Conservation (phyloP, 805 yeast species). For the Wickerhamomyces canadensis region DNA sequence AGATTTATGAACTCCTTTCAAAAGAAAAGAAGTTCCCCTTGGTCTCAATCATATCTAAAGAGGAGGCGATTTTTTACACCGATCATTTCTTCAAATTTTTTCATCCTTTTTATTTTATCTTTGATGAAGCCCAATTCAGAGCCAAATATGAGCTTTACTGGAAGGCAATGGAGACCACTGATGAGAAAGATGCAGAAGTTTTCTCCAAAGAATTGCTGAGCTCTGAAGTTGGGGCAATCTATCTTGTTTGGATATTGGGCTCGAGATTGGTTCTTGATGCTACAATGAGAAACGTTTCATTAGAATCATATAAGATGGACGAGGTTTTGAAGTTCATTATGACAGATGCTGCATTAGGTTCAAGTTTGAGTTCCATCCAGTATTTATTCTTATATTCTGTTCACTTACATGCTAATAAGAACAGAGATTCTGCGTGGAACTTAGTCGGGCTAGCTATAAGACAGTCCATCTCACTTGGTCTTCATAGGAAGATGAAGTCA, state of each 20-base stretch:
- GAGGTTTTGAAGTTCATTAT: constrained; percentile 37
- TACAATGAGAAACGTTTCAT: constrained; percentile 1
- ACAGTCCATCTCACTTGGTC: constrained; percentile 44
- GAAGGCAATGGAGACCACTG: constrained; percentile 13
- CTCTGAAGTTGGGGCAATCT: constrained; percentile 36
- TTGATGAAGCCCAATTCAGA: constrained; percentile 30
- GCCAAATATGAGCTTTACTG: constrained; percentile 34
- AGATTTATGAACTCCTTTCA: constrained; percentile 9
- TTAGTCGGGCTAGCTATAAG: constrained; percentile 41
- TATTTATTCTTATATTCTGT: constrained; percentile 36
- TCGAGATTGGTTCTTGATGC: constrained; percentile 24
- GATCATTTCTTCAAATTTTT: constrained; percentile 35
- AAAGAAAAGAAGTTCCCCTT: constrained; percentile 32
- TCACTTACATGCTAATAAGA: constrained; percentile 38
- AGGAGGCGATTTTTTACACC: constrained; percentile 33
- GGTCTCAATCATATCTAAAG: constrained; percentile 26
- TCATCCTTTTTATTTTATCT: constrained; percentile 39
- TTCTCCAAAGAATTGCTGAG: constrained; percentile 2
- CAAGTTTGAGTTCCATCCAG: constrained; percentile 40
- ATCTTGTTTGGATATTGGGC: constrained; percentile 35
- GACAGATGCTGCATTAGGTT: constrained; percentile 38
- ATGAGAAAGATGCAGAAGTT: constrained; percentile 6
- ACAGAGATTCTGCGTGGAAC: constrained; percentile 45
- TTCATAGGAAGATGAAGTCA: constrained; percentile 35
- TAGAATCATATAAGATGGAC: constrained; percentile 28